These are phyloP conservation scores for Fragilaria radians DNA, from an alignment of 108 stramenopile genomes.

Conservation along the genomic window DNA sequence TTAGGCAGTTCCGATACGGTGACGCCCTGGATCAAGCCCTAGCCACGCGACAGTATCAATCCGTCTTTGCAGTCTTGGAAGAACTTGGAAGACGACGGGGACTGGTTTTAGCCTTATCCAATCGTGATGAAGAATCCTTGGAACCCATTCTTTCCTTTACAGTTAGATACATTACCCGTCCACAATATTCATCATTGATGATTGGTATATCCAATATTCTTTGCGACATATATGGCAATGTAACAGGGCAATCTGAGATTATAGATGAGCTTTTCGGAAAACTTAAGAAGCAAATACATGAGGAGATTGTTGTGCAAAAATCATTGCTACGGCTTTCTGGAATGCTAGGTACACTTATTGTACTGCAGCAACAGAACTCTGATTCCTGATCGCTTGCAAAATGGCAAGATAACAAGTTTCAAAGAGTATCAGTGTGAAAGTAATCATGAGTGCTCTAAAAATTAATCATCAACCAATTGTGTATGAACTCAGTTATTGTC, in stretches of 20 bases:
- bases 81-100: conserved; percentile 80
- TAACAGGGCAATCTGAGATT: conserved; percentile 65
- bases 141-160: conserved; percentile 81
- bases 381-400: conserved; percentile 10
- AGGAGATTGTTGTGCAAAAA: conserved; percentile 57
- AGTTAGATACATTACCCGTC: conserved; percentile 66
- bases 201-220: conserved; percentile 58
- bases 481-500: no score
- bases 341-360: conserved; percentile 67
- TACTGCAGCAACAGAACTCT: conserved; percentile 26
- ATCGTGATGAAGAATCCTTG: conserved; percentile 80
- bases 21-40: conserved; percentile 85
- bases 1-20: conserved; percentile 85
- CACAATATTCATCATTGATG: conserved; percentile 63
- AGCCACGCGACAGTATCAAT: conserved; percentile 53
- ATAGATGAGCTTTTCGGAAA: conserved; percentile 85
- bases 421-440: conserved; percentile 2
- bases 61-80: conserved; percentile 75
- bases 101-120: conserved; percentile 64
- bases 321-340: conserved; percentile 58
- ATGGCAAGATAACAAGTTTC: conserved; percentile 1
- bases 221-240: conserved; percentile 37
- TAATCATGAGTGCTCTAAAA: conserved; percentile 9
- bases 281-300: conserved; percentile 54
- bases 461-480: no score